Conservation (phyloP, 2,329 filamentous ascomycete species). For the Exophiala sp. region DNA sequence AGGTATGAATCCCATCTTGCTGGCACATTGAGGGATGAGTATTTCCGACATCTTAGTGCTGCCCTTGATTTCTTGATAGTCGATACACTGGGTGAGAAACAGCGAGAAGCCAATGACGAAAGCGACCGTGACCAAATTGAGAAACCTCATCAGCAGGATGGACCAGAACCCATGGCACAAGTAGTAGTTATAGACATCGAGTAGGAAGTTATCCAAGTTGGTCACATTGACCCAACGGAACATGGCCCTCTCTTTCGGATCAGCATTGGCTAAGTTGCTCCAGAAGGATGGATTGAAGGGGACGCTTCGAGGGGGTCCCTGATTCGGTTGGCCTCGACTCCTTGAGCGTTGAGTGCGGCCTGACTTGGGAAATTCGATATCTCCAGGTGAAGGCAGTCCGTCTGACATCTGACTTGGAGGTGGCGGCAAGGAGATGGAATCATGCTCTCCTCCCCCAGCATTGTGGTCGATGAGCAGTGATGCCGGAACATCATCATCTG, state of each 20-base stretch:
- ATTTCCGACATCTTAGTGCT: slow-evolving; percentile 56
- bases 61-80: slow-evolving; percentile 69
- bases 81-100: slow-evolving; percentile 79
- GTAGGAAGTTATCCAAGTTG: slow-evolving; percentile 83
- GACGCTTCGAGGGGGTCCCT: slow-evolving; percentile 24
- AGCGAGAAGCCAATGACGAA: slow-evolving; percentile 81
- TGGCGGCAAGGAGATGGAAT: slow-evolving; percentile 23
- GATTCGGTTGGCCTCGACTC: slow-evolving; percentile 25
- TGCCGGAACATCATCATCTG: slow-evolving; percentile 62
- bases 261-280: slow-evolving; percentile 42
- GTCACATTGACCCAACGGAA: slow-evolving; percentile 92
- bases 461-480: slow-evolving; percentile 58
- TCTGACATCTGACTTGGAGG: slow-evolving; percentile 21
- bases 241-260: slow-evolving; percentile 73
- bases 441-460: slow-evolving; percentile 23
- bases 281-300: slow-evolving; percentile 19
- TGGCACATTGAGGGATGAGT: slow-evolving; percentile 70
- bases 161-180: slow-evolving; percentile 79
- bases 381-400: slow-evolving; percentile 1
- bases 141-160: slow-evolving; percentile 67
- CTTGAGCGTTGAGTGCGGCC: not conserved
- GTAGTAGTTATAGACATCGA: slow-evolving; percentile 83
- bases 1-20: slow-evolving; percentile 69
- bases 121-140: slow-evolving; percentile 75
- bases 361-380: not conserved